phyloP scores from a whole-genome alignment of 495 filamentous ascomycete genomes.

The Rhizodiscina lignyota region DNA sequence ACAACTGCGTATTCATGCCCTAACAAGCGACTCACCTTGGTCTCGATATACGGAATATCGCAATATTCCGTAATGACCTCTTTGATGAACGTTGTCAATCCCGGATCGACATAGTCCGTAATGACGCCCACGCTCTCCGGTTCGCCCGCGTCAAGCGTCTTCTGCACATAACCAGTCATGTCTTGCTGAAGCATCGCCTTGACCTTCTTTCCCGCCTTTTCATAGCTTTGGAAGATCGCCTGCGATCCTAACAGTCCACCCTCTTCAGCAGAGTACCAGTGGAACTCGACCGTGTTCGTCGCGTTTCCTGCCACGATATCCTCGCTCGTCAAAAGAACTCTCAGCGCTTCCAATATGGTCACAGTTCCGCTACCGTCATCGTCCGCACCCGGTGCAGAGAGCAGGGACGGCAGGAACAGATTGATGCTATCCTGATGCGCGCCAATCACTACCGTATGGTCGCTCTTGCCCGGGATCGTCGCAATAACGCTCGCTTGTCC shows the following conservation, averaged over 20 bases:
- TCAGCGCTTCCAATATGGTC: conserved; percentile 58
- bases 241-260: conserved; percentile 63
- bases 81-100: conserved; percentile 84
- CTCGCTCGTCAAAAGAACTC: conserved; percentile 40
- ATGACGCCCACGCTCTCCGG: conserved; percentile 85
- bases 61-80: conserved; percentile 43
- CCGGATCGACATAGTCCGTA: conserved; percentile 73
- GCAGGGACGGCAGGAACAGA: conserved; percentile 67
- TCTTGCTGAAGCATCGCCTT: conserved; percentile 99
- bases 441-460: conserved; percentile 67
- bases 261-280: conserved; percentile 91
- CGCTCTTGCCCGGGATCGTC: conserved; percentile 71
- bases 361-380: conserved; percentile 65
- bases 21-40: too few relatives aligned
- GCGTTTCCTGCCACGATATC: conserved; percentile 36
- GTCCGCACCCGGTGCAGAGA: conserved; percentile 61
- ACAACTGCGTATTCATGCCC: too few relatives aligned
- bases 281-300: conserved; percentile 81
- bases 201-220: conserved; percentile 54
- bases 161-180: conserved; percentile 87
- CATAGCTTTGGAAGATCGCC: conserved; percentile 77
- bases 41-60: conserved; percentile 24
- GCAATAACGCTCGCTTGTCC: conserved; percentile 85
- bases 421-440: conserved; percentile 81
- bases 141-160: conserved; percentile 67